Evolutionary conservation across 371 early-diverging fungal species (phyloP).

Genomic region (Massospora cicadina): DNA sequence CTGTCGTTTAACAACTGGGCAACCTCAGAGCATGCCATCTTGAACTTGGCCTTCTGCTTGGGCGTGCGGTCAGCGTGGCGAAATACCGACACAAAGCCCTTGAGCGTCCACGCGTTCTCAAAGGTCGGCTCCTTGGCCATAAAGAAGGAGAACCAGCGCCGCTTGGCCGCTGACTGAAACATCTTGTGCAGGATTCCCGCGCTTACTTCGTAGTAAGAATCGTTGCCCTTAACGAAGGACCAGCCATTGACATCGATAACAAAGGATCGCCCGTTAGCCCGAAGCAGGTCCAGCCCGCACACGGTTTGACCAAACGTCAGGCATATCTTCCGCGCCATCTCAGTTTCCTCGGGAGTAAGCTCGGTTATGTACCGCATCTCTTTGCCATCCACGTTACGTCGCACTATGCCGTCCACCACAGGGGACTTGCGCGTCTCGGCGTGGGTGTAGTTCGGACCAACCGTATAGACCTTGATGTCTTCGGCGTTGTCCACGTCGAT

Average conservation of each 20-base stretch:
- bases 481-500: slow-evolving; percentile 85
- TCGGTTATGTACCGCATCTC: slow-evolving; percentile 84
- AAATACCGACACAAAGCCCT: slow-evolving; percentile 80
- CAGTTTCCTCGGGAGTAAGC: slow-evolving; percentile 62
- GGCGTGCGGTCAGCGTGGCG: slow-evolving; percentile 96
- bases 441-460: slow-evolving; percentile 76
- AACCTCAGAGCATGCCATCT: slow-evolving; percentile 41
- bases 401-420: slow-evolving; percentile 92
- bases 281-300: slow-evolving; percentile 91
- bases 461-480: slow-evolving; percentile 95
- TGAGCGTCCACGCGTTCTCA: slow-evolving; percentile 79
- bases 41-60: slow-evolving; percentile 86
- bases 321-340: slow-evolving; percentile 62
- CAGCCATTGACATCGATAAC: slow-evolving; percentile 99
- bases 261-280: slow-evolving; percentile 66
- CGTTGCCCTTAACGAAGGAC: slow-evolving; percentile 97
- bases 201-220: slow-evolving; percentile 80
- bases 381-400: slow-evolving; percentile 91
- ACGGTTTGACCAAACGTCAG: slow-evolving; percentile 79
- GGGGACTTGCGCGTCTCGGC: slow-evolving; percentile 98
- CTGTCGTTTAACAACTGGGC: slow-evolving; percentile 41
- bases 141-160: slow-evolving; percentile 29
- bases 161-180: slow-evolving; percentile 35
- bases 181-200: slow-evolving; percentile 50
- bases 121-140: slow-evolving; percentile 39